Percentiles rank a stretch among this genome's conserved stretches.
Evolutionary conservation across 176 grass and related monocot species (phyloP).

Genomic region (Oryza meyeriana): DNA sequence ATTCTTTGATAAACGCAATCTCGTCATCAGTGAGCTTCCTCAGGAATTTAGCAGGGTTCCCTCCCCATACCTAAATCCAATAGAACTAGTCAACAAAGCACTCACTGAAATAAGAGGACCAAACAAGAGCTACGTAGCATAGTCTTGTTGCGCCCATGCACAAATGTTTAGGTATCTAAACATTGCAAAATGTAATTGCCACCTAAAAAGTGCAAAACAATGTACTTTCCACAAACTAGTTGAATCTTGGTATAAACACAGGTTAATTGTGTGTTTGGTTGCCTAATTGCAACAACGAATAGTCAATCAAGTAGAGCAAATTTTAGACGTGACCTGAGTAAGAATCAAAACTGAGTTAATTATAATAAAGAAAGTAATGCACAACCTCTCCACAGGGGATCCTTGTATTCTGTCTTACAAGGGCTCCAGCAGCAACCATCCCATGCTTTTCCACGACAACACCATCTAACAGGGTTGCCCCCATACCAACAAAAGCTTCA

Average conservation of each 20-base stretch:
- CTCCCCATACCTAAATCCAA: conserved; percentile 85
- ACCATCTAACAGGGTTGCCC: conserved; percentile 80
- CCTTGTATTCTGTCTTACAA: conserved; percentile 90
- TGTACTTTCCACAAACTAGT: not conserved
- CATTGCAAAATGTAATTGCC: not conserved
- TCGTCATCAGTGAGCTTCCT: conserved; percentile 78
- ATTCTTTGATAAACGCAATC: conserved; percentile 73
- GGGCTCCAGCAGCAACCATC: conserved; percentile 91
- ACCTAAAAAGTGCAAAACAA: not conserved
- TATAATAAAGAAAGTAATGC: not conserved
- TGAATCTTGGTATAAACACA: not conserved
- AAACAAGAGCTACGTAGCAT: not conserved
- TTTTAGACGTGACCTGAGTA: conserved; percentile 13
- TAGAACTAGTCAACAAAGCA: conserved; percentile 24
- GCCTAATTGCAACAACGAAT: conserved; percentile 3
- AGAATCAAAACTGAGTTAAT: conserved; percentile 15
- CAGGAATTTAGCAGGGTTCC: conserved; percentile 89
- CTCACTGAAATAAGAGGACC: conserved; percentile 1
- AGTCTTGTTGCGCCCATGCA: not conserved
- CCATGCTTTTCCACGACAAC: conserved; percentile 90
- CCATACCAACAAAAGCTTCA: conserved; percentile 95
- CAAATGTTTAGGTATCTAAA: not conserved
- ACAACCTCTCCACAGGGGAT: conserved; percentile 82
- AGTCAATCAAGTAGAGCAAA: not conserved
- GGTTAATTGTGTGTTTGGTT: not conserved